Percentiles rank a stretch among this genome's conserved stretches.
Evolutionary conservation across 257 asterid genomes (phyloP).

Genomic region (Solanum sparsipilum): DNA sequence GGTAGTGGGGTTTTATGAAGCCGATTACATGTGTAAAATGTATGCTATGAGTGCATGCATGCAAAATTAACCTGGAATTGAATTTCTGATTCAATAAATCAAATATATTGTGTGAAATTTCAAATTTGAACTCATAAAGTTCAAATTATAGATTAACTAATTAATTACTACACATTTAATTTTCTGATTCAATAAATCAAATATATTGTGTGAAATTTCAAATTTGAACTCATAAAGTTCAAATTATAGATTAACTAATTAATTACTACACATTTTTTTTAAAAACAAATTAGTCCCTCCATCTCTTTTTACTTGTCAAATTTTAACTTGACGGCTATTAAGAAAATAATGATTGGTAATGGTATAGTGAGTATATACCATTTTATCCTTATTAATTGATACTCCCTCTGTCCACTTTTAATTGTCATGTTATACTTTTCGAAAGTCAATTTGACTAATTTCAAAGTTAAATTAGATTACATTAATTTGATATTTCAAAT

Average conservation of each 20-base stretch:
- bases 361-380: too few relatives aligned
- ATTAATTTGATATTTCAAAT: too few relatives aligned
- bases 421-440: too few relatives aligned
- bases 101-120: background rate
- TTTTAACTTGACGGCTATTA: too few relatives aligned
- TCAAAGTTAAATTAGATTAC: too few relatives aligned
- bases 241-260: background rate
- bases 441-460: too few relatives aligned
- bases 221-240: background rate
- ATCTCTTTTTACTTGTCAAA: too few relatives aligned
- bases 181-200: background rate
- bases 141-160: background rate
- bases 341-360: too few relatives aligned
- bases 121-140: background rate
- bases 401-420: too few relatives aligned
- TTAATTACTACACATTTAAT: background rate
- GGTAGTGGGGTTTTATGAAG: background rate
- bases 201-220: background rate
- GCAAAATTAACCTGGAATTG: background rate
- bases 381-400: too few relatives aligned
- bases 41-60: background rate
- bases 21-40: background rate
- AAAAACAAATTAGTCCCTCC: too few relatives aligned
- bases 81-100: background rate
- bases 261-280: too few relatives aligned